Evolutionary conservation across 1,284 basidiomycete genomes (phyloP).

Genomic region (Ustilago crameri): DNA sequence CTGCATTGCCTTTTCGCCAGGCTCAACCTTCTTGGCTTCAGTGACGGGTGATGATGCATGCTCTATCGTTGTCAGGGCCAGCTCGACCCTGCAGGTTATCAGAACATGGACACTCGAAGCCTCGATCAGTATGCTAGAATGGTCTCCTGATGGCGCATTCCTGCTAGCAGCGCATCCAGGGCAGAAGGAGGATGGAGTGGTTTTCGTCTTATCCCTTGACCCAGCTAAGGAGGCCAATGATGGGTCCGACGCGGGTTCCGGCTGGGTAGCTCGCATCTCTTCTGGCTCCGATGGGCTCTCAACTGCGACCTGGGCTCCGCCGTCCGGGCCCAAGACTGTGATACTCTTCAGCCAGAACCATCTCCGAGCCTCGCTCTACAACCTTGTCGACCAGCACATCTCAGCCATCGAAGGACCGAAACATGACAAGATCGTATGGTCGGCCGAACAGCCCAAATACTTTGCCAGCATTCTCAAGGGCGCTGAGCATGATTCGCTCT

Average conservation of each 20-base stretch:
- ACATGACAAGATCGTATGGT: constrained; percentile 37
- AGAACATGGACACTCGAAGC: constrained; percentile 55
- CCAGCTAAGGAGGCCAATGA: constrained; percentile 59
- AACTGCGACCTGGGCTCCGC: constrained; percentile 52
- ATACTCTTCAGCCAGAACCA: constrained; percentile 53
- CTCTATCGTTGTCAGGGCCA: constrained; percentile 50
- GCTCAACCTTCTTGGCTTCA: constrained; percentile 62
- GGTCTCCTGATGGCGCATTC: constrained; percentile 59
- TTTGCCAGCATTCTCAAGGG: constrained; percentile 46
- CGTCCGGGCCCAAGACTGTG: constrained; percentile 42
- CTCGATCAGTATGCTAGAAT: constrained; percentile 45
- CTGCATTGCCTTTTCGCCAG: constrained; percentile 60
- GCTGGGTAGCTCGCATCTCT: constrained; percentile 58
- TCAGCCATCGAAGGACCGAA: constrained; percentile 51
- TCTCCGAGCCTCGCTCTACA: constrained; percentile 42
- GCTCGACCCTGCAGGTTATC: constrained; percentile 59
- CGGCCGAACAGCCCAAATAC: constrained; percentile 29
- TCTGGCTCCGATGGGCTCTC: constrained; percentile 55
- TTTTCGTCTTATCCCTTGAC: constrained; percentile 58
- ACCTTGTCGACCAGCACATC: constrained; percentile 47
- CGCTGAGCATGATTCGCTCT: constrained; percentile 31
- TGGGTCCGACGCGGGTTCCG: constrained; percentile 53
- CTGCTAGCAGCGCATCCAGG: constrained; percentile 40
- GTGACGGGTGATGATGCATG: constrained; percentile 36
- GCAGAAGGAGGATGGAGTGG: constrained; percentile 41